Percentiles rank a stretch among this genome's conserved stretches.
These are phyloP conservation scores for Talaromyces pinophilus DNA, from an alignment of 2,329 filamentous ascomycete species.

Conservation along the genomic window DNA sequence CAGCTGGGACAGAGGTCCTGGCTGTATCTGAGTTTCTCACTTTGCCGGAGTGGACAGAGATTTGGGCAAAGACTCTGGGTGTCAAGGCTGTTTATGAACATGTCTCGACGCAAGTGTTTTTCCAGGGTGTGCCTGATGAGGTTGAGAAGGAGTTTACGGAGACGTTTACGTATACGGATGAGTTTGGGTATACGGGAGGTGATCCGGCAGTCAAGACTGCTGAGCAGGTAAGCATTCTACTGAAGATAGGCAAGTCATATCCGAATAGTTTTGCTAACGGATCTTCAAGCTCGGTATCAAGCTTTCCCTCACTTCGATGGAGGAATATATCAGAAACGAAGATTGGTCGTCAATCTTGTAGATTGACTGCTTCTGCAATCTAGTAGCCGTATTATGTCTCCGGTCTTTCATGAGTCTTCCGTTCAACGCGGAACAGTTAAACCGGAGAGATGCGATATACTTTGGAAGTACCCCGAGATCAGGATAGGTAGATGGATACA, in stretches of 20 bases:
- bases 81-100: conserved; percentile 15
- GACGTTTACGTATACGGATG: not conserved
- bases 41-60: conserved; percentile 12
- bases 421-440: not conserved
- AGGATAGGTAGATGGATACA: not conserved
- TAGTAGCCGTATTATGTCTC: not conserved
- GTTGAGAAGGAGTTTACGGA: conserved; percentile 8
- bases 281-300: conserved; percentile 5
- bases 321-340: conserved; percentile 3
- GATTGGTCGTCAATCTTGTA: conserved; percentile 6
- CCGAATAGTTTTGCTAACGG: not conserved
- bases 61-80: conserved; percentile 12
- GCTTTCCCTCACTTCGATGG: conserved; percentile 10
- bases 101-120: not conserved
- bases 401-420: not conserved
- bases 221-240: not conserved
- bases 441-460: not conserved
- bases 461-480: not conserved
- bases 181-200: conserved; percentile 12
- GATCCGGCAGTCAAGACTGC: not conserved
- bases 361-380: not conserved
- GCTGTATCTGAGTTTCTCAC: conserved; percentile 12
- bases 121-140: not conserved
- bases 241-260: not conserved
- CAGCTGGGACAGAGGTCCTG: conserved; percentile 1